These are phyloP conservation scores for Gynochthodes officinalis DNA, from an alignment of 257 asterid species.

Conservation along the genomic window DNA sequence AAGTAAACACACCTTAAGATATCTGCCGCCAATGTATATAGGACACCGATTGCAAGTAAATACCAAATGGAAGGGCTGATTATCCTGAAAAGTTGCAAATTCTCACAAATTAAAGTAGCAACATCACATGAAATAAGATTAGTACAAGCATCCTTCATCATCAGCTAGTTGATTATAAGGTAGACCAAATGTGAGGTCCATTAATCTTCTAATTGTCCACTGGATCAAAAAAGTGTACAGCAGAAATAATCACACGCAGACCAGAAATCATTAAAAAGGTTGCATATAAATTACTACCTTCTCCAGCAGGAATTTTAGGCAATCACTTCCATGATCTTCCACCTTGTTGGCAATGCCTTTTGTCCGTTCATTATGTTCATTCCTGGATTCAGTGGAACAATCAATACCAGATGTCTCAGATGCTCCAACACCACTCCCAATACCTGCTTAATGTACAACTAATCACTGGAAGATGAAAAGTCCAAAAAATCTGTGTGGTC, in stretches of 20 bases:
- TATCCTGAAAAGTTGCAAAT: constrained; percentile 46
- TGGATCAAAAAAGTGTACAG: background rate
- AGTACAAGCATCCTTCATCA: background rate
- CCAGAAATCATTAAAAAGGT: constrained; percentile 12
- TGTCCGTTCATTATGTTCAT: constrained; percentile 34
- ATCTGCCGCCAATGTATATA: constrained; percentile 86
- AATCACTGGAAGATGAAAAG: constrained; percentile 10
- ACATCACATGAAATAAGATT: background rate
- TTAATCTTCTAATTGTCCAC: background rate
- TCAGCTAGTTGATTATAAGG: background rate
- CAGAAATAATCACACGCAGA: constrained; percentile 13
- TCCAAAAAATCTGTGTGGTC: background rate
- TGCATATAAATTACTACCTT: constrained; percentile 38
- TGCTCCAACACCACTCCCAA: constrained; percentile 27
- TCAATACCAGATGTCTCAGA: constrained; percentile 16
- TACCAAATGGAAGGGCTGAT: constrained; percentile 49
- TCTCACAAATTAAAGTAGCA: constrained; percentile 8
- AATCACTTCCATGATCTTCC: constrained; percentile 31
- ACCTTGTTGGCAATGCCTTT: constrained; percentile 23
- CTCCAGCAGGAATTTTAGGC: constrained; percentile 35
- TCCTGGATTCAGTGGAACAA: constrained; percentile 23
- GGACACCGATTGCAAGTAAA: constrained; percentile 61
- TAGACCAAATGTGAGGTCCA: background rate
- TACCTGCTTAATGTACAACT: constrained; percentile 41
- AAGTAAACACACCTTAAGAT: constrained; percentile 66